Evolutionary conservation across 805 yeast genomes (phyloP).

Genomic region (Kazachstania taianensis): DNA sequence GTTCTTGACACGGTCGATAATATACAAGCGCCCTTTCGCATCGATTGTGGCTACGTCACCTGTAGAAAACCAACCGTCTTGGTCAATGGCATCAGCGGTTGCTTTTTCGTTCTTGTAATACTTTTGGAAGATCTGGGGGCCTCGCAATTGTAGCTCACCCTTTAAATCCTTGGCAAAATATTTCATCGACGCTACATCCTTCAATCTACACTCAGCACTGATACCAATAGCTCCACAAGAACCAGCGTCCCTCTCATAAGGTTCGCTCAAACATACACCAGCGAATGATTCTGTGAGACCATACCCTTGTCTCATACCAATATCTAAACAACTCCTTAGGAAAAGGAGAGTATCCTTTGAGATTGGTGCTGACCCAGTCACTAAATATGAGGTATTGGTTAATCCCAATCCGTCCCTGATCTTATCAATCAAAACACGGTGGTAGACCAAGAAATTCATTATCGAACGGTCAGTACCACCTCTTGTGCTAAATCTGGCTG

Average conservation of each 20-base stretch:
- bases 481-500: constrained; percentile 16
- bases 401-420: constrained; percentile 41
- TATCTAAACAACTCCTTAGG: constrained; percentile 49
- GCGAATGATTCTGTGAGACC: constrained; percentile 67
- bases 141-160: constrained; percentile 56
- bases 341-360: constrained; percentile 51
- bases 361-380: constrained; percentile 64
- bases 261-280: constrained; percentile 40
- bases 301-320: constrained; percentile 58
- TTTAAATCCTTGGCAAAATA: constrained; percentile 36
- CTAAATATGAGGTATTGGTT: constrained; percentile 31
- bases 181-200: constrained; percentile 57
- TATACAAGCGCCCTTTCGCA: constrained; percentile 42
- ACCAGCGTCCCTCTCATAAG: constrained; percentile 40
- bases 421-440: constrained; percentile 31
- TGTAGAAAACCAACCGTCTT: constrained; percentile 55
- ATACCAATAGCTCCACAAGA: constrained; percentile 52
- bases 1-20: constrained; percentile 70
- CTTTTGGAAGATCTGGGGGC: constrained; percentile 49
- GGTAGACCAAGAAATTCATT: constrained; percentile 29
- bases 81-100: constrained; percentile 42
- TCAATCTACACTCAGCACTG: constrained; percentile 46
- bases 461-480: constrained; percentile 34
- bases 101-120: constrained; percentile 50
- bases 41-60: constrained; percentile 56